Base-by-base conservation (phyloP, 2,329 filamentous ascomycete genomes). In the Verticillium dahliae region DNA sequence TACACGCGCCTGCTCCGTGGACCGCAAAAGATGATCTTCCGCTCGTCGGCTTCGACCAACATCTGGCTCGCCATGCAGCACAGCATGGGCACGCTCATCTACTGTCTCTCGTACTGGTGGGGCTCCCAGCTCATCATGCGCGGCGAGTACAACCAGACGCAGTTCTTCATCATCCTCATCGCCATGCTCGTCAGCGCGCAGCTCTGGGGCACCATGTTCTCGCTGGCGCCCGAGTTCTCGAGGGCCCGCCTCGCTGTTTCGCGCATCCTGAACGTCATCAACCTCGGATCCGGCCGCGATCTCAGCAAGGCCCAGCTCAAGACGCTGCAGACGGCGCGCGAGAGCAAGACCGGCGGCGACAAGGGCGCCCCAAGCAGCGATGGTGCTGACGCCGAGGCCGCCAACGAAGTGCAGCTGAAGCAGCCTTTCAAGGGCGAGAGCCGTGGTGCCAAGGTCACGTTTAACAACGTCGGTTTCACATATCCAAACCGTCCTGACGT, bases 101-200 rank as follows among this genome's bases (percentile, higher is more conserved):
- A 89, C 67, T 83, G 85, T 0, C 76, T 89, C 35, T 85, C 85
- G 0, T 89, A 88, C 69, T 89, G 86, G 85, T 89, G 86, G 85
- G 86, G 86, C 14, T 76, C 84, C 0, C 84, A 82, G 68, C 82
- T 85, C 66, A 85, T 89, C 61, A 75, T 85, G 37, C 76, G 77
- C 14, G 85, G 86, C 1, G 75, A 81, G 56, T 87, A 87, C 66
- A 70, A 71, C 6, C 79, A 77, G 15, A 82, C 84, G 33, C 80
- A 84, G 3, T 89, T 88, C 72, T 81, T 89, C 67, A 86, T 88
- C 65, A 84, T 88, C 6, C 76, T 88, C 2, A 79, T 85, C 4
- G 80, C 85, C 0, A 78, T 90, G 57, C 76, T 90, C 1, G 81
- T 88, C 60, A 85, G 82, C 56, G 85, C 87, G 0, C 81, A 85